phyloP scores from a whole-genome alignment of 1,139 yeast species.

The Meyerozyma sp. region DNA sequence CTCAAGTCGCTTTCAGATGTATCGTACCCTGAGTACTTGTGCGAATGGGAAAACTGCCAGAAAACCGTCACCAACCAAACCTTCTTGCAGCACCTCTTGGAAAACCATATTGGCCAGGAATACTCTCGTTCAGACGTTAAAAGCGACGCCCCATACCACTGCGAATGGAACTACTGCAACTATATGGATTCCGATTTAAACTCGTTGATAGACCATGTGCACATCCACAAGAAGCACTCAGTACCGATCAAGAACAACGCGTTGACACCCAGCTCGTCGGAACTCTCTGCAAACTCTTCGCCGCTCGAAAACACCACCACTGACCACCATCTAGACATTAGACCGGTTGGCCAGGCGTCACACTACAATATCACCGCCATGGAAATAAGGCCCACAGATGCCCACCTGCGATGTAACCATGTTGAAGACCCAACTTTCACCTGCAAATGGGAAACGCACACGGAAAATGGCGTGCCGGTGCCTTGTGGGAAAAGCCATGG shows the following conservation, averaged over 20 bases:
- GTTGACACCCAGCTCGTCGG: conserved; percentile 14
- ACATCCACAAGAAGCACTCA: conserved; percentile 39
- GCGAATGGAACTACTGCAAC: conserved; percentile 74
- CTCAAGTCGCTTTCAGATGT: conserved; percentile 5
- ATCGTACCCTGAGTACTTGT: conserved; percentile 16
- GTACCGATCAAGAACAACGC: conserved; percentile 6
- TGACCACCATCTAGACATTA: conserved; percentile 4
- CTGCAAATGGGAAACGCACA: conserved; percentile 43
- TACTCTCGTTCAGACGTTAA: conserved; percentile 5
- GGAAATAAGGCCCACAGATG: conserved; percentile 26
- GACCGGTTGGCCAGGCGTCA: neutral
- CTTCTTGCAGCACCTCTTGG: conserved; percentile 52
- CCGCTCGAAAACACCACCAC: conserved; percentile 5
- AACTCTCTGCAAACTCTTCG: conserved; percentile 9
- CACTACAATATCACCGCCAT: conserved; percentile 28
- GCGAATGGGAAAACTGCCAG: conserved; percentile 58
- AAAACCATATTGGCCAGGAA: conserved; percentile 46
- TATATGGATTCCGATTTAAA: conserved; percentile 48
- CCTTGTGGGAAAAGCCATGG: conserved; percentile 47
- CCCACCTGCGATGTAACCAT: conserved; percentile 7
- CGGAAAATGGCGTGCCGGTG: conserved; percentile 24
- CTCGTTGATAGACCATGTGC: conserved; percentile 56
- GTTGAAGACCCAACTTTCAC: conserved; percentile 22
- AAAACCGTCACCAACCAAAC: conserved; percentile 36
- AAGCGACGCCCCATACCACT: conserved; percentile 24